Base-by-base conservation (phyloP, 108 stramenopile genomes). In the Cylindrotheca fusiformis region DNA sequence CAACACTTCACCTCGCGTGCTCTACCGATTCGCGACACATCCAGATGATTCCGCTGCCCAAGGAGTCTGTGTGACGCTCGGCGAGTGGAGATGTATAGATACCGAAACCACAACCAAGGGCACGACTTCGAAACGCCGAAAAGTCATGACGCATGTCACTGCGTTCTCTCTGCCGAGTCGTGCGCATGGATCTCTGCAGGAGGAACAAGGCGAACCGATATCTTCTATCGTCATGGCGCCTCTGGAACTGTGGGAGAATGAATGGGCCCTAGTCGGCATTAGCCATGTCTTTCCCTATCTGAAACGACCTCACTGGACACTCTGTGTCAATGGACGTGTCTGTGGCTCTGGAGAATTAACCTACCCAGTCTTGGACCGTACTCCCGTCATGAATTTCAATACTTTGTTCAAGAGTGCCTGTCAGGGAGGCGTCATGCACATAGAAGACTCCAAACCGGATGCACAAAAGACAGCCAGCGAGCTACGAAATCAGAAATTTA, bases 251-350 rank as follows among this genome's bases (percentile, higher is more conserved):
- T 63, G 68, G 3, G 76, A 81, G 0, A 73, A 77, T 54, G 74
- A 82, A 65, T 94, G 93, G 93, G 59, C 69, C 48, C 62, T 94
- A 54, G 60, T 94, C 30, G 81, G 76, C 30, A 79, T 91, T 54
- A 77, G 80, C 20, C 93, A 94, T 64, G 75, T 80, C 18, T 87
- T 86, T 69, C 93, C 90, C 3, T 94, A 94, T 54, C 67, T 94
- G 0, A 85, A 90, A 46, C 79, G 89, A 22, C 88, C 93, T 4
- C 73, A 87, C 29, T 77, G 90, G 71, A 83, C 78, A 20, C 52
- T 91, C 18, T 80, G 78, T 46, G 83, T 94, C 18, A 80, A 94
- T 69, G 93, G 93, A 31, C 72, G 71, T 8, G 76, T 82, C 20
- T 72, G 77, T 50, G 76, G 63, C 19, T 59, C 56, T 49, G 90